Evolutionary conservation across 169 alveolate species (phyloP), one percentile per base, ranked within the genome.

Genomic region (Condylostoma magnum): DNA sequence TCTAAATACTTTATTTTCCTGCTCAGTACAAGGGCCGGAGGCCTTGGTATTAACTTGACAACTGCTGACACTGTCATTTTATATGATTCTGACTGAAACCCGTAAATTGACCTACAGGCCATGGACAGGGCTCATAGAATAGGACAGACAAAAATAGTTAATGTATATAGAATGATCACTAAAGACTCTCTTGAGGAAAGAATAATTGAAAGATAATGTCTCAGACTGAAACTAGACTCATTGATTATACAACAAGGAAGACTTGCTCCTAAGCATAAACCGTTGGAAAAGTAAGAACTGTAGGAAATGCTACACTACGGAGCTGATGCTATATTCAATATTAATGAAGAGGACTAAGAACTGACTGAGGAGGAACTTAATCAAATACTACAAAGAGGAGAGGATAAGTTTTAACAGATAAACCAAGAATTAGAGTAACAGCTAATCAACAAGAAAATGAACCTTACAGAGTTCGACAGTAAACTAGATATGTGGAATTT

Each of bases 51-150:
- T 18, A 97, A 96, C 85, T 88, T 97, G 48, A 95, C 98, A 69
- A 90, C 99, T n/a, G 99, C 99, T 10, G 98, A 96, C 84, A 97
- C 96, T 31, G 99, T 97, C 20, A 92, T 97, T 41, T 81, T 96
- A n/a, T 97, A 95, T 82, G 99, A 97, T 73, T 90, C 97, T n/a
- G 99, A 97, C 79, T 97, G 98, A 96, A 97, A 97, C 71, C 99
- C 99, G 4, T 97, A 98, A 80, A 96, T 97, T 70, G 99, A 98
- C 76, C 83, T 98, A 69, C 97, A 98, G 70, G 99, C 99, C 12
- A 98, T 97, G 91, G 99, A 99, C 28, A 92, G 99, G 56, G 99
- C 99, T 25, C 99, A 98, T 80, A 89, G 99, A 56, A 98, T 98
- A 47, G 99, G 99, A 8, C 99, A 98, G 80, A 94, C 94, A 58